Conservation (phyloP, 495 filamentous ascomycete genomes). For the Xeromyces bisporus region DNA sequence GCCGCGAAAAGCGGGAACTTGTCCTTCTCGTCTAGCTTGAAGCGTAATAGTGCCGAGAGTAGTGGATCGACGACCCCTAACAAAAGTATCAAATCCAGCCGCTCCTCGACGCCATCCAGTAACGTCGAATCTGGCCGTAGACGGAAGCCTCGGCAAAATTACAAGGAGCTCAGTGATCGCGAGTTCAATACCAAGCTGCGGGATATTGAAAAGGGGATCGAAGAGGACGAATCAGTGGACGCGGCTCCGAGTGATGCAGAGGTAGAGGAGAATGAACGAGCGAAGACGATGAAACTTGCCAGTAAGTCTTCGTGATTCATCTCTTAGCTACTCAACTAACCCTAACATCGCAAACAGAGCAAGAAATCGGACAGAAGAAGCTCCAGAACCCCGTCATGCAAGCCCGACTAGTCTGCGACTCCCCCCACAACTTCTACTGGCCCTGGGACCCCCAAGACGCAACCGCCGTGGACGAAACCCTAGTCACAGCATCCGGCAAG, state of each 20-base stretch:
- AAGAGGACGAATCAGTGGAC: slow-evolving; percentile 37
- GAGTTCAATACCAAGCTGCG: slow-evolving; percentile 57
- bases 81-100: slow-evolving; percentile 61
- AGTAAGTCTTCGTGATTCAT: slow-evolving; percentile 29
- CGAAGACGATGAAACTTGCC: slow-evolving; percentile 60
- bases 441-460: slow-evolving; percentile 47
- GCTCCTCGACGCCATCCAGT: slow-evolving; percentile 49
- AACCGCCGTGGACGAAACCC: slow-evolving; percentile 46
- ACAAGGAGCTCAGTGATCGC: slow-evolving; percentile 59
- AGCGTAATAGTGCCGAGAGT: slow-evolving; percentile 37
- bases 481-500: slow-evolving; percentile 79
- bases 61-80: slow-evolving; percentile 24
- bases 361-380: slow-evolving; percentile 79
- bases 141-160: slow-evolving; percentile 37
- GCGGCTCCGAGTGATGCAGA: slow-evolving; percentile 30
- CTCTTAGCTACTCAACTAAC: slow-evolving; percentile 3
- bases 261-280: slow-evolving; percentile 48
- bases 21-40: slow-evolving; percentile 27
- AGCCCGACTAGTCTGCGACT: slow-evolving; percentile 80
- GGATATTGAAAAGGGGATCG: slow-evolving; percentile 33
- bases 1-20: slow-evolving; percentile 17
- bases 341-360: slow-evolving; percentile 28
- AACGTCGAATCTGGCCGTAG: slow-evolving; percentile 26
- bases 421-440: slow-evolving; percentile 91
- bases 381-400: slow-evolving; percentile 91